Evolutionary conservation across 306 rosid species (phyloP).

Genomic region (Glycine latifolia): DNA sequence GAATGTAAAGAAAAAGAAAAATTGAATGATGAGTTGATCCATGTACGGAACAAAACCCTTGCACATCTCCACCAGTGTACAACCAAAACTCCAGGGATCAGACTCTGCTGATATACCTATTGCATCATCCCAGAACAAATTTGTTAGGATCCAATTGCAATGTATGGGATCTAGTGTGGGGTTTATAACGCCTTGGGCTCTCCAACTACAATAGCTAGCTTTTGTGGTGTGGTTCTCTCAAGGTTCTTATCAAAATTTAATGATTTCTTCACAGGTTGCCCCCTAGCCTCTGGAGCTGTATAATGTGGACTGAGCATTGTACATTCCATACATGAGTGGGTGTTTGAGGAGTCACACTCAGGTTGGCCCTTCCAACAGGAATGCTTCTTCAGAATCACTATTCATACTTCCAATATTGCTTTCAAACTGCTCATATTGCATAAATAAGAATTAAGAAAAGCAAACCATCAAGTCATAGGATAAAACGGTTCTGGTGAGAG

Average conservation of each 20-base stretch:
- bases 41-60: constrained; percentile 92
- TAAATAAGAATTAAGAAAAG: no score
- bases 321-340: constrained; percentile 89
- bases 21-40: constrained; percentile 1
- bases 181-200: no score
- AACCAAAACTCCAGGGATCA: constrained; percentile 95
- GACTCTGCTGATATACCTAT: constrained; percentile 82
- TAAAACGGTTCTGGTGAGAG: no score
- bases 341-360: constrained; percentile 69
- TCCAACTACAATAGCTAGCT: no score
- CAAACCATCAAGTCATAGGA: no score
- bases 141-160: constrained; percentile 2
- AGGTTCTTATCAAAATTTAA: background rate
- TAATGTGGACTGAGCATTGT: constrained; percentile 91
- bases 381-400: constrained; percentile 72
- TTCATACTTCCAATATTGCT: background rate
- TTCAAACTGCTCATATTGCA: background rate
- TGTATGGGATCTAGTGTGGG: no score
- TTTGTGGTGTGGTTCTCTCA: no score
- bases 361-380: constrained; percentile 74
- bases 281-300: constrained; percentile 90
- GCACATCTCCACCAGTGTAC: constrained; percentile 92
- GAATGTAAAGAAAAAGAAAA: no score
- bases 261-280: constrained; percentile 75
- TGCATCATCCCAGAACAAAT: constrained; percentile 86